Percentiles rank a stretch among this genome's conserved stretches.
These are phyloP conservation scores for Alternaria postmessia DNA, from an alignment of 2,329 filamentous ascomycete species.

Conservation along the genomic window DNA sequence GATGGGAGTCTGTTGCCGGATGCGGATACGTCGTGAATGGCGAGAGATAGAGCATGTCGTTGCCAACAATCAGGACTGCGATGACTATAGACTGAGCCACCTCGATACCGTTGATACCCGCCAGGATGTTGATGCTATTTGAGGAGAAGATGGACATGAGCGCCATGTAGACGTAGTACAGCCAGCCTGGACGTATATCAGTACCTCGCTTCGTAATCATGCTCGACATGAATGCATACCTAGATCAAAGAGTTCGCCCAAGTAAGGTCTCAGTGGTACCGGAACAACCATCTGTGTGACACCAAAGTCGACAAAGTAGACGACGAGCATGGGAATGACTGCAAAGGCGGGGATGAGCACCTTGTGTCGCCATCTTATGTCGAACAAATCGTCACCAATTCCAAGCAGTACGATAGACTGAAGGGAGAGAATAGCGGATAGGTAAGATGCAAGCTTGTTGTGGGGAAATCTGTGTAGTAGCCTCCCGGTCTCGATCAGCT, in stretches of 20 bases:
- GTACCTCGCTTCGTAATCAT: not conserved
- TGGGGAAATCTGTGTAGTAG: slow-evolving; percentile 93
- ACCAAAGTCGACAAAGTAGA: slow-evolving; percentile 98
- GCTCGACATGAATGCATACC: slow-evolving; percentile 42
- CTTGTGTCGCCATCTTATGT: slow-evolving; percentile 98
- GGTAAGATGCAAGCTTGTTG: slow-evolving; percentile 94
- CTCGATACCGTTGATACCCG: slow-evolving; percentile 98
- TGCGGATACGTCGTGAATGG: slow-evolving; percentile 80
- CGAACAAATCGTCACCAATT: slow-evolving; percentile 94
- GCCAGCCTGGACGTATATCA: slow-evolving; percentile 49
- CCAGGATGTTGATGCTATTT: slow-evolving; percentile 99
- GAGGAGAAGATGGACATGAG: slow-evolving; percentile 96
- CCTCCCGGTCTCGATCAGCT: slow-evolving; percentile 80
- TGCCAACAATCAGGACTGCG: slow-evolving; percentile 80
- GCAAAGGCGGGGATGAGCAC: slow-evolving; percentile 96
- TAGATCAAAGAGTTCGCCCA: slow-evolving; percentile 86
- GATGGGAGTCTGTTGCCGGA: slow-evolving; percentile 91
- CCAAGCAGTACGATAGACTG: slow-evolving; percentile 91
- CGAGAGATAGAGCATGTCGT: slow-evolving; percentile 85
- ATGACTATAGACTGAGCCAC: slow-evolving; percentile 94
- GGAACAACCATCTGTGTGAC: slow-evolving; percentile 96
- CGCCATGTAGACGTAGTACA: slow-evolving; percentile 97
- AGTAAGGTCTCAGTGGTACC: slow-evolving; percentile 80
- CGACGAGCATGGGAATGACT: slow-evolving; percentile 88
- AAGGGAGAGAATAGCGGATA: slow-evolving; percentile 91